A percentile compares a stretch with the other conserved stretches of the same genome.
phyloP scores from a whole-genome alignment of 495 filamentous ascomycete genomes.

The Penicillium simplicissimum region DNA sequence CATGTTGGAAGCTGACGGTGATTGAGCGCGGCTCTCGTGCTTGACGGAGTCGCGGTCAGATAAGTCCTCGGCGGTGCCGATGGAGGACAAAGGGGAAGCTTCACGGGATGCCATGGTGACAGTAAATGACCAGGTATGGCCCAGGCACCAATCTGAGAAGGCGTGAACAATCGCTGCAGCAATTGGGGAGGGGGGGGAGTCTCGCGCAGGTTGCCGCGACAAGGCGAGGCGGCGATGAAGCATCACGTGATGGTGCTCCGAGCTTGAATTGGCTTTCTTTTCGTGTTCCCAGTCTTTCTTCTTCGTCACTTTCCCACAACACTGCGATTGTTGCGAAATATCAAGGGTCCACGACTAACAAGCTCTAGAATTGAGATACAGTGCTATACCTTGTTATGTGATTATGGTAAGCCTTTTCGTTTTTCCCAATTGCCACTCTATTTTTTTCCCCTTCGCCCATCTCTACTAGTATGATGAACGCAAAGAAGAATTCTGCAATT shows the following conservation, averaged over 20 bases:
- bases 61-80: slow-evolving; percentile 49
- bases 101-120: slow-evolving; percentile 45
- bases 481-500: slow-evolving; percentile 59
- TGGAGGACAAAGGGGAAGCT: slow-evolving; percentile 53
- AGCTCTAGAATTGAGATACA: neutral
- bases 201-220: neutral
- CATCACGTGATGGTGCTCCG: slow-evolving; percentile 29
- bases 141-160: neutral
- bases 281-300: neutral
- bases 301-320: neutral
- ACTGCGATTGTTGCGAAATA: neutral
- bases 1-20: slow-evolving; percentile 45
- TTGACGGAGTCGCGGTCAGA: slow-evolving; percentile 50
- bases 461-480: slow-evolving; percentile 42
- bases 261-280: neutral
- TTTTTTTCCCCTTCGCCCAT: neutral
- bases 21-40: slow-evolving; percentile 41
- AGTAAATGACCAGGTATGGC: neutral
- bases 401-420: slow-evolving; percentile 9
- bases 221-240: slow-evolving; percentile 5
- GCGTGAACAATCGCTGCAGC: slow-evolving; percentile 1
- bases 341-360: neutral
- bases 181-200: slow-evolving; percentile 1
- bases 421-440: neutral
- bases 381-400: neutral